Percentiles rank a stretch among this genome's conserved stretches.
Evolutionary conservation across 2,329 filamentous ascomycete genomes (phyloP).

Genomic region (Colletotrichum filicis): DNA sequence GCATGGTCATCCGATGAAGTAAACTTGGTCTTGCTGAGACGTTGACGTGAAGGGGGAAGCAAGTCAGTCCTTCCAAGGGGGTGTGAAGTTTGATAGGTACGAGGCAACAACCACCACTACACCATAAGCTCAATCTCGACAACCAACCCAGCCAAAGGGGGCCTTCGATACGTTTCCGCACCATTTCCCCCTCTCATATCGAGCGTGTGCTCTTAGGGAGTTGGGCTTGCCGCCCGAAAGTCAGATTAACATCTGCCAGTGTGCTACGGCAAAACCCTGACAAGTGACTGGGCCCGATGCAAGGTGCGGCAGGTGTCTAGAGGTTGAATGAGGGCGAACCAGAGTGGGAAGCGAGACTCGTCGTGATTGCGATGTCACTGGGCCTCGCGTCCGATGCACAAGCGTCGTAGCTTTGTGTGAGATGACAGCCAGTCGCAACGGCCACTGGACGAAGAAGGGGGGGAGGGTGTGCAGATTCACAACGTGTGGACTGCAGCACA

Average conservation of each 20-base stretch:
- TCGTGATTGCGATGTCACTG: constrained; percentile 15
- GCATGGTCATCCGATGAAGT: constrained; percentile 28
- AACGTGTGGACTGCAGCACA: constrained; percentile 3
- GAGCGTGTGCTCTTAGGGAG: background rate
- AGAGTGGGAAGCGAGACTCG: constrained; percentile 23
- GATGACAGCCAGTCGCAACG: constrained; percentile 31
- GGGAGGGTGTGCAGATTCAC: constrained; percentile 21
- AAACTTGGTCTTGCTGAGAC: constrained; percentile 28
- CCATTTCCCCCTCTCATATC: background rate
- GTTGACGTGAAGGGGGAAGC: constrained; percentile 29
- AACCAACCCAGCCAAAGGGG: background rate
- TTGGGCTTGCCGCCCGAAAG: constrained; percentile 19
- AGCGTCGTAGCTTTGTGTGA: constrained; percentile 27
- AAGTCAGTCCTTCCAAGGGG: background rate
- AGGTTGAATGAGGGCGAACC: background rate
- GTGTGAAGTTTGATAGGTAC: background rate
- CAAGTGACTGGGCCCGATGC: constrained; percentile 10
- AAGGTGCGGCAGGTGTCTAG: constrained; percentile 13
- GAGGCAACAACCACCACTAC: background rate
- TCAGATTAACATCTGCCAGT: constrained; percentile 13
- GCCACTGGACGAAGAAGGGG: constrained; percentile 21
- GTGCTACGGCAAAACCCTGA: background rate
- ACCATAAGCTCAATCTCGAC: background rate
- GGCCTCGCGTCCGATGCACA: constrained; percentile 23
- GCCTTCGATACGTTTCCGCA: background rate